Conservation (phyloP, 768 basidiomycete genomes). For the Agaricus sinodeliciosus region DNA sequence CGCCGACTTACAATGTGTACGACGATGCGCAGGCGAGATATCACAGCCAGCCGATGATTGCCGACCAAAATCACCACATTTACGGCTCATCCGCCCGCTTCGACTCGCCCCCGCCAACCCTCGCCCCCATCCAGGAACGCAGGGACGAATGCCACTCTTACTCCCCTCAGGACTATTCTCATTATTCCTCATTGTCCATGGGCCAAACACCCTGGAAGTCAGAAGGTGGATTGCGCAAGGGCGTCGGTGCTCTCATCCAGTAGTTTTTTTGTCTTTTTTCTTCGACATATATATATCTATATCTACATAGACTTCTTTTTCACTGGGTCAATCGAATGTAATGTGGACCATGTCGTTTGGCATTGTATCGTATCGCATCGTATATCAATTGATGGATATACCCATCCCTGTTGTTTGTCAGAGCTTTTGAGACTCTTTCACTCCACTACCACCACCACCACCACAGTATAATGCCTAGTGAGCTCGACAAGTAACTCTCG, state of each 20-base stretch:
- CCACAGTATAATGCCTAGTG: constrained; percentile 49
- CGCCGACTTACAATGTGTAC: constrained; percentile 40
- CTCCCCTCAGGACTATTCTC: constrained; percentile 31
- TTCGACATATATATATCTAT: neutral
- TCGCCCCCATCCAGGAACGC: constrained; percentile 50
- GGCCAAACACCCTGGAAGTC: constrained; percentile 40
- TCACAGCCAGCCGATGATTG: constrained; percentile 22
- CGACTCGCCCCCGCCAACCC: constrained; percentile 45
- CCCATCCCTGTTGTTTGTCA: constrained; percentile 3
- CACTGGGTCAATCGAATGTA: constrained; percentile 6
- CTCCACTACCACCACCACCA: neutral
- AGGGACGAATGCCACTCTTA: constrained; percentile 26
- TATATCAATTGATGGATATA: constrained; percentile 12
- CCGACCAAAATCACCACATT: constrained; percentile 20
- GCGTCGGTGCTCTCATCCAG: constrained; percentile 31
- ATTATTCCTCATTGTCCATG: constrained; percentile 32
- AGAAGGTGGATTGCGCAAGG: constrained; percentile 36
- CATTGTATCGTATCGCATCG: constrained; percentile 9
- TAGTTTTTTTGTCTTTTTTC: constrained; percentile 14
- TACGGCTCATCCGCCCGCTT: constrained; percentile 25
- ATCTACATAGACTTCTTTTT: neutral
- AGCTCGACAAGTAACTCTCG: constrained; percentile 40
- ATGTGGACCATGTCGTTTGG: constrained; percentile 8
- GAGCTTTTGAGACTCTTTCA: neutral
- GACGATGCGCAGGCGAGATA: constrained; percentile 37